A percentile compares a stretch with the other conserved stretches of the same genome.
These are phyloP conservation scores for Sporisorium scitamineum DNA, from an alignment of 1,284 basidiomycete genomes.

Conservation along the genomic window DNA sequence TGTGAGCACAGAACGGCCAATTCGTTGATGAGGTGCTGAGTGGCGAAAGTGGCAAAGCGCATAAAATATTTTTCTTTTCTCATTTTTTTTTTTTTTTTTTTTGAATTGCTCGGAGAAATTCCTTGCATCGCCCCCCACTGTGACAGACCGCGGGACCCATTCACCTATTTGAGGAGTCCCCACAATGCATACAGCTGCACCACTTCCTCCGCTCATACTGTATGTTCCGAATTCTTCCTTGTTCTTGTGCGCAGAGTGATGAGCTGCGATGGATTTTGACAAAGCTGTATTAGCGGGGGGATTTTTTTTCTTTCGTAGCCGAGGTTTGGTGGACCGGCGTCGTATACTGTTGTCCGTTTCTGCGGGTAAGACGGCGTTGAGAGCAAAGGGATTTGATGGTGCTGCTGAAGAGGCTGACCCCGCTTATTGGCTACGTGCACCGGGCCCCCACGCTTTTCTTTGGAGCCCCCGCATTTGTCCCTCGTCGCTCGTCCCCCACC, in stretches of 20 bases:
- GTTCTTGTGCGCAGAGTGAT: neutral
- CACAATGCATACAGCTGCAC: neutral
- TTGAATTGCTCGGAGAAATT: slow-evolving; percentile 1
- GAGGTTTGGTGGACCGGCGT: neutral
- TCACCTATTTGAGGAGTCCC: neutral
- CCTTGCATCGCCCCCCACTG: neutral
- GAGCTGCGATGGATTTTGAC: too few species aligned
- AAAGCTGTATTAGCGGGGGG: too few species aligned
- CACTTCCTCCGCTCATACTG: neutral
- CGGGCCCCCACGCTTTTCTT: neutral
- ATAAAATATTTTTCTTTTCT: neutral
- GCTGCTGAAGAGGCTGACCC: too few species aligned
- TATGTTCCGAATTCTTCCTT: neutral
- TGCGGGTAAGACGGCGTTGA: too few species aligned
- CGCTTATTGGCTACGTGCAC: too few species aligned
- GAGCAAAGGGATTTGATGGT: too few species aligned
- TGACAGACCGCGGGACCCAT: neutral
- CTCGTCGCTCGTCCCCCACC: too few species aligned
- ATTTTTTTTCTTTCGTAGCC: too few species aligned
- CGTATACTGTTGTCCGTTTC: neutral
- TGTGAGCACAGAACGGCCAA: too few species aligned
- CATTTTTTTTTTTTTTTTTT: too few species aligned
- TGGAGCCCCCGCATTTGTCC: neutral
- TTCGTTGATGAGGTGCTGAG: neutral
- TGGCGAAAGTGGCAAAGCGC: neutral